phyloP scores from a whole-genome alignment of 2,329 filamentous ascomycete species.

The Claviceps arundinis region DNA sequence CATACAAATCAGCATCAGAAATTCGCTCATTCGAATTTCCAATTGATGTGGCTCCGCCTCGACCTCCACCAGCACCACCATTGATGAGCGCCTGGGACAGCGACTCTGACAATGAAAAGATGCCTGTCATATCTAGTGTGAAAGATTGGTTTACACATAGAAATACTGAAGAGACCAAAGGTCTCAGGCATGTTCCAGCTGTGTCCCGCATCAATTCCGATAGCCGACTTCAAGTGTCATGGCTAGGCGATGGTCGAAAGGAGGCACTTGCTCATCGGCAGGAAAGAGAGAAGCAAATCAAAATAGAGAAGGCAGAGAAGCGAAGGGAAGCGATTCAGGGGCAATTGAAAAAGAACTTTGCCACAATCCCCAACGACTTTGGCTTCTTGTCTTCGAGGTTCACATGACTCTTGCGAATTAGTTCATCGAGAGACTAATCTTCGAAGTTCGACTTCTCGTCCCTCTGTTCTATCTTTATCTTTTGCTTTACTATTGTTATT shows the following conservation, averaged over 20 bases:
- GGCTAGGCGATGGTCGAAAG: conserved; percentile 12
- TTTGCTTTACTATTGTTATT: background rate
- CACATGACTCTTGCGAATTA: background rate
- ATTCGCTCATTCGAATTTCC: background rate
- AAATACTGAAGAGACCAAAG: conserved; percentile 2
- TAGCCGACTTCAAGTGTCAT: conserved; percentile 9
- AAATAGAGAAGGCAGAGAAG: conserved; percentile 4
- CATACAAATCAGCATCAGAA: background rate
- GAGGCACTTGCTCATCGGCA: conserved; percentile 2
- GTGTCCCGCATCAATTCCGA: conserved; percentile 7
- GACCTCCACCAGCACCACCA: conserved; percentile 5
- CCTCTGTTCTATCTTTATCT: background rate
- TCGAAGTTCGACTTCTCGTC: background rate
- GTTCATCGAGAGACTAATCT: background rate
- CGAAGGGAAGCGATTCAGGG: background rate
- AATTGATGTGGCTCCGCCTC: conserved; percentile 2
- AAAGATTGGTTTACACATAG: conserved; percentile 8
- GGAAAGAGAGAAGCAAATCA: conserved; percentile 1
- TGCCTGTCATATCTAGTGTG: conserved; percentile 5
- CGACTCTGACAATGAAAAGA: conserved; percentile 20
- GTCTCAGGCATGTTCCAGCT: background rate
- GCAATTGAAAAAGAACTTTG: background rate
- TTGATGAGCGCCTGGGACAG: conserved; percentile 18
- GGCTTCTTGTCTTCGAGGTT: background rate
- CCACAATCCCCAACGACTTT: conserved; percentile 1